phyloP scores from a whole-genome alignment of 2,329 filamentous ascomycete species.

The Orbilia blumenaviensis region DNA sequence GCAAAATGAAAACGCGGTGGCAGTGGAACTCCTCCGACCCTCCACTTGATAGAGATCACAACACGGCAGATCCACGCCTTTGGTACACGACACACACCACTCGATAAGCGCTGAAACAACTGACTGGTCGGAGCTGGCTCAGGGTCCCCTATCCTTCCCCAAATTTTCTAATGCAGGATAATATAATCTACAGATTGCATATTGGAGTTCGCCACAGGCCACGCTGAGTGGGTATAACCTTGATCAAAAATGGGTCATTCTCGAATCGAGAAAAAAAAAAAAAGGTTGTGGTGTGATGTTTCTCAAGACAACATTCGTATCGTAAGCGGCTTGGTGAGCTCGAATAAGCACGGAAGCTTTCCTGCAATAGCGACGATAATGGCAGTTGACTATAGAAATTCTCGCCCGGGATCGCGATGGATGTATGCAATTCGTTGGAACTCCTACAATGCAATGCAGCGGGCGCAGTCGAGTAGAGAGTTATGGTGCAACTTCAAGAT shows the following conservation, averaged over 20 bases:
- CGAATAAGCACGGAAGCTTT: conserved; percentile 28
- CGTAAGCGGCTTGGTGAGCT: conserved; percentile 6
- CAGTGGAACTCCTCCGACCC: conserved; percentile 54
- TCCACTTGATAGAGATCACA: conserved; percentile 24
- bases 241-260: conserved; percentile 14
- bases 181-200: conserved; percentile 18
- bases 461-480: background rate
- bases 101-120: conserved; percentile 39
- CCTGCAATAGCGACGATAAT: conserved; percentile 29
- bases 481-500: conserved; percentile 24
- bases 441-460: background rate
- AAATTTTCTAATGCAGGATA: conserved; percentile 19
- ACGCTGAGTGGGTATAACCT: conserved; percentile 6
- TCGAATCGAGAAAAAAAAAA: conserved; percentile 3
- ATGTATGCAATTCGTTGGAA: conserved; percentile 28
- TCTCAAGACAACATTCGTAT: conserved; percentile 18
- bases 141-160: conserved; percentile 19
- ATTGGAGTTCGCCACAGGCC: conserved; percentile 3
- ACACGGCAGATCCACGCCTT: conserved; percentile 48
- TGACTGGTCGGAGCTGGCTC: conserved; percentile 38
- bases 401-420: conserved; percentile 42
- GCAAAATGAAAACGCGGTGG: conserved; percentile 23
- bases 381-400: conserved; percentile 16
- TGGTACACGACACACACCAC: conserved; percentile 52
- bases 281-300: conserved; percentile 36